A percentile compares a stretch with the other conserved stretches of the same genome.
Evolutionary conservation across 352 stramenopile genomes (phyloP).

Genomic region (Phytophthora agathidicida): DNA sequence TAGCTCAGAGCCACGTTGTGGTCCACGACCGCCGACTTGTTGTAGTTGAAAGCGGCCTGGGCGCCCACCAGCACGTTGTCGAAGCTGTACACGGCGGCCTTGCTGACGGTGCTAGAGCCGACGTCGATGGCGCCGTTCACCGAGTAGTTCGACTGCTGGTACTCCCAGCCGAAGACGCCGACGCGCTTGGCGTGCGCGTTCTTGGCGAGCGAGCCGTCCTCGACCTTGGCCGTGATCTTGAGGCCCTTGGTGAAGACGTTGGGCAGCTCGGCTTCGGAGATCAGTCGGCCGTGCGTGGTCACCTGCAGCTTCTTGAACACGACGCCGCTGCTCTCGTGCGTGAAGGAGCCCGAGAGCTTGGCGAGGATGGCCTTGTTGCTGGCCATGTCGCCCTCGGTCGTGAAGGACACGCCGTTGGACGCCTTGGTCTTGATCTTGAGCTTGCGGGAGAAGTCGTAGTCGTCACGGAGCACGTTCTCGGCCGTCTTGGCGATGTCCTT

Average conservation of each 20-base stretch:
- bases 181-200: constrained; percentile 79
- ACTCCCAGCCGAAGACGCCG: constrained; percentile 80
- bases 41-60: constrained; percentile 76
- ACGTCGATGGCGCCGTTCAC: constrained; percentile 69
- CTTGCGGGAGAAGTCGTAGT: constrained; percentile 92
- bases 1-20: constrained; percentile 87
- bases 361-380: constrained; percentile 89
- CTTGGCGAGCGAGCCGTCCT: constrained; percentile 83
- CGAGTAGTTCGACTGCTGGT: constrained; percentile 66
- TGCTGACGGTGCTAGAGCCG: constrained; percentile 56
- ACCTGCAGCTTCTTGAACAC: constrained; percentile 91
- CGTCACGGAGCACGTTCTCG: constrained; percentile 84
- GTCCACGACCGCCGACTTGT: constrained; percentile 86
- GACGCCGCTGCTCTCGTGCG: constrained; percentile 60
- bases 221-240: constrained; percentile 86
- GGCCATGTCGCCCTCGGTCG: constrained; percentile 84
- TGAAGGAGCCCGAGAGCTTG: constrained; percentile 82
- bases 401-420: constrained; percentile 86
- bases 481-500: constrained; percentile 90
- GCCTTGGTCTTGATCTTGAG: constrained; percentile 92
- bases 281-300: constrained; percentile 77
- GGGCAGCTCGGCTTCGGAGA: constrained; percentile 82
- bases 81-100: constrained; percentile 76
- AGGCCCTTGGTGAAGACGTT: constrained; percentile 80
- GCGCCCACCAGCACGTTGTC: constrained; percentile 81